These are phyloP conservation scores for Lasiodiplodia citricola DNA, from an alignment of 2,329 filamentous ascomycete species.

Conservation along the genomic window DNA sequence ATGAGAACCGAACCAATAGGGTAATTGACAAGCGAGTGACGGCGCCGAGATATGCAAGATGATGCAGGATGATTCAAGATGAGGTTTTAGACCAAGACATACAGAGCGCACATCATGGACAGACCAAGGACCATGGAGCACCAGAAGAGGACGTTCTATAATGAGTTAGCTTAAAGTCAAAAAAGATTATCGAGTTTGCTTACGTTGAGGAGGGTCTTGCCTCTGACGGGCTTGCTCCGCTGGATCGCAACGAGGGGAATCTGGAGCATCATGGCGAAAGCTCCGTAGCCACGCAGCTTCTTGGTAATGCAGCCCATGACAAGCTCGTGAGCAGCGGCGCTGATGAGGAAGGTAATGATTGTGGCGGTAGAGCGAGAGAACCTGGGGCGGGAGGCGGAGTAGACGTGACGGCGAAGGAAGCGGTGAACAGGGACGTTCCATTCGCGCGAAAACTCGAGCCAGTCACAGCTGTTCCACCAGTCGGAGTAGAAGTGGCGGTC, in stretches of 20 bases:
- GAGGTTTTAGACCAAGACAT: constrained; percentile 41
- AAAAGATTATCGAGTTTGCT: constrained; percentile 29
- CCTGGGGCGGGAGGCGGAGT: constrained; percentile 77
- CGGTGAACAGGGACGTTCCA: constrained; percentile 99
- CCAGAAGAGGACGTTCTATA: constrained; percentile 85
- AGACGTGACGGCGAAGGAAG: constrained; percentile 93
- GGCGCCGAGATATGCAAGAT: constrained; percentile 9
- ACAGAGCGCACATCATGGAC: constrained; percentile 45
- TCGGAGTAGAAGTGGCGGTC: constrained; percentile 91
- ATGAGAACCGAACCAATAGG: neutral
- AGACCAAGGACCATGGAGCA: constrained; percentile 83
- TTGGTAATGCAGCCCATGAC: constrained; percentile 98
- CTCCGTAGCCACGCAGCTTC: constrained; percentile 93
- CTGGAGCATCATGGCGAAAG: constrained; percentile 94
- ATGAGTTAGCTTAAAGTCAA: neutral
- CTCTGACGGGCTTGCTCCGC: constrained; percentile 75
- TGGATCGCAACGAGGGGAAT: constrained; percentile 94
- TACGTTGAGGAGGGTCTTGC: constrained; percentile 74
- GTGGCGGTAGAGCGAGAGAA: constrained; percentile 81
- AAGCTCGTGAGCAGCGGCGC: constrained; percentile 87
- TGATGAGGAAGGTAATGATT: constrained; percentile 88
- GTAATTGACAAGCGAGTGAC: neutral
- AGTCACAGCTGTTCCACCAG: constrained; percentile 78
- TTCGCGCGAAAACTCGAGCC: constrained; percentile 94
- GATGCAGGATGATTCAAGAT: neutral